Percentiles rank a stretch among this genome's conserved stretches.
phyloP scores from a whole-genome alignment of 2,329 filamentous ascomycete species.

The Amauroascus verrucosus region DNA sequence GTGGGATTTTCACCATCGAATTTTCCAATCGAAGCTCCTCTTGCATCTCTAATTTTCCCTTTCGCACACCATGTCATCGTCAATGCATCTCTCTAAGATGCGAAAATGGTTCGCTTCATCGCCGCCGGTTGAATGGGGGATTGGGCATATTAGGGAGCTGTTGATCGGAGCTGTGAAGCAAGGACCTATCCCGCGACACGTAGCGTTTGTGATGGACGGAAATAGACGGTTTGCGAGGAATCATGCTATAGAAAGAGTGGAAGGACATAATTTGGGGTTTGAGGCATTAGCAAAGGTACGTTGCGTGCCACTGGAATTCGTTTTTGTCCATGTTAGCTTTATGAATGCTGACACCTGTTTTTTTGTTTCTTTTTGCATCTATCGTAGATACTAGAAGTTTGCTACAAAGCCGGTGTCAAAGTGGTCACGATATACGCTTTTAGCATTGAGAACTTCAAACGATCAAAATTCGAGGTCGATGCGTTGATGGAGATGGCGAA shows the following conservation, averaged over 20 bases:
- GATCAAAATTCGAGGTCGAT: conserved; percentile 91
- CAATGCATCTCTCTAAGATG: conserved; percentile 51
- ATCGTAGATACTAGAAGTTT: conserved; percentile 80
- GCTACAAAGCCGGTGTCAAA: conserved; percentile 94
- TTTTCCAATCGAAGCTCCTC: no score
- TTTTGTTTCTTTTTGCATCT: background rate
- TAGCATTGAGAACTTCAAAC: conserved; percentile 98
- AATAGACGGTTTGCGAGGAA: conserved; percentile 85
- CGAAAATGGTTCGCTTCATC: conserved; percentile 74
- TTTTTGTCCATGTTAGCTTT: background rate
- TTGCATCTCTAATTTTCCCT: no score
- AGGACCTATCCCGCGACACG: conserved; percentile 84
- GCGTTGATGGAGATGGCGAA: conserved; percentile 97
- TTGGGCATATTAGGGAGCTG: conserved; percentile 67
- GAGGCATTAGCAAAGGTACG: conserved; percentile 77
- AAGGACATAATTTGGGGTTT: conserved; percentile 91
- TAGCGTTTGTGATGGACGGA: conserved; percentile 99
- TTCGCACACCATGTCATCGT: conserved; percentile 39
- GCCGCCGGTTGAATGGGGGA: conserved; percentile 83
- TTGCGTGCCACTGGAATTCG: background rate
- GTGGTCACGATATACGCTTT: conserved; percentile 97
- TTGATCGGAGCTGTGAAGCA: conserved; percentile 82
- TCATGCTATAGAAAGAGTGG: conserved; percentile 89
- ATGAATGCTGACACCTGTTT: background rate
- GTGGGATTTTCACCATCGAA: no score